These are phyloP conservation scores for Myxozyma udenii DNA, from an alignment of 805 yeast species.

Conservation along the genomic window DNA sequence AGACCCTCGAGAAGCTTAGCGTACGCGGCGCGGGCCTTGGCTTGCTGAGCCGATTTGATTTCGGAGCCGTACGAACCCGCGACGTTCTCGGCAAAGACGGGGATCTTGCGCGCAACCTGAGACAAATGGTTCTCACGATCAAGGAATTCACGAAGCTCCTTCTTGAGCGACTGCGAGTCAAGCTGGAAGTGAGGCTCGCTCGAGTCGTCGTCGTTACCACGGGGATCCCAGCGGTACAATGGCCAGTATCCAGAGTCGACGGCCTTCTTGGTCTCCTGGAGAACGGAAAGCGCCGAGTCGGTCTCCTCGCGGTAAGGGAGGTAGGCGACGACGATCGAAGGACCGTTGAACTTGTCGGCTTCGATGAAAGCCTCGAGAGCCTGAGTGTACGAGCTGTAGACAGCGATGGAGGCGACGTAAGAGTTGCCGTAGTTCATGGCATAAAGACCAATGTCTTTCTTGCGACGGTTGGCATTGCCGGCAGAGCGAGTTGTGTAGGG, in stretches of 20 bases:
- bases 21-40: conserved; percentile 73
- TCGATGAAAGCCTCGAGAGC: conserved; percentile 82
- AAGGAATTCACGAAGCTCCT: conserved; percentile 72
- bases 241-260: conserved; percentile 98
- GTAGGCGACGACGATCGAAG: conserved; percentile 86
- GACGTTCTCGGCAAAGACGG: conserved; percentile 73
- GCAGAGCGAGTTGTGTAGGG: conserved; percentile 50
- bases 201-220: conserved; percentile 44
- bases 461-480: conserved; percentile 46
- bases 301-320: conserved; percentile 66
- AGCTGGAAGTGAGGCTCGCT: conserved; percentile 61
- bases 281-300: conserved; percentile 62
- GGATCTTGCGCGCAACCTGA: conserved; percentile 64
- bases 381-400: conserved; percentile 91
- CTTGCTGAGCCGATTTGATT: conserved; percentile 56
- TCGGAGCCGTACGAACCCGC: conserved; percentile 59
- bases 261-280: conserved; percentile 82
- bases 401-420: conserved; percentile 91
- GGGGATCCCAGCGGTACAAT: conserved; percentile 79
- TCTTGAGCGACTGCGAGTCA: conserved; percentile 78
- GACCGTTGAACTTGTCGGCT: conserved; percentile 87
- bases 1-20: conserved; percentile 75
- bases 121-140: conserved; percentile 89
- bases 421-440: conserved; percentile 90
- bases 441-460: conserved; percentile 88